Conservation (phyloP, 176 grass and related monocot species). For the Secale cereale region DNA sequence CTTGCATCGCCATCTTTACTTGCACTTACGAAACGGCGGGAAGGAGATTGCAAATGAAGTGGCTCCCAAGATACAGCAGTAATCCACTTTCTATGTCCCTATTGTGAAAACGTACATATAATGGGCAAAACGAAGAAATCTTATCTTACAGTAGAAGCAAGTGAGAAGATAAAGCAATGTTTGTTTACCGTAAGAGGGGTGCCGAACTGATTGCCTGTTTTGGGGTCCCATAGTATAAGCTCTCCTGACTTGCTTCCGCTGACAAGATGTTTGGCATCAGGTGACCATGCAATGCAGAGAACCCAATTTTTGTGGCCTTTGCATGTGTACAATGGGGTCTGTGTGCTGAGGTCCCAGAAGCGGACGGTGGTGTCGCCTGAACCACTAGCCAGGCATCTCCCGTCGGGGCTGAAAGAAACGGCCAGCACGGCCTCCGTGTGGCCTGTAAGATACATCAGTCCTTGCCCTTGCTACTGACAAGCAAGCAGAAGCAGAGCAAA, state of each 20-base stretch:
- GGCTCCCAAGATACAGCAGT: conserved; percentile 95
- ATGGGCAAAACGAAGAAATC: not conserved
- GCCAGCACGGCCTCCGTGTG: conserved; percentile 90
- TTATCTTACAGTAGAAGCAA: not conserved
- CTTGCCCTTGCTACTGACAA: too few species aligned
- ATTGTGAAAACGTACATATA: conserved; percentile 6
- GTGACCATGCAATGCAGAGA: conserved; percentile 90
- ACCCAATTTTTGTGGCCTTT: conserved; percentile 99
- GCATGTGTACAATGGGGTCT: conserved; percentile 88
- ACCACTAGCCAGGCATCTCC: conserved; percentile 76
- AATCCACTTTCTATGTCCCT: conserved; percentile 98
- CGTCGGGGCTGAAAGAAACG: conserved; percentile 91
- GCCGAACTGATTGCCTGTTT: conserved; percentile 85
- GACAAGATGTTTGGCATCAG: conserved; percentile 89
- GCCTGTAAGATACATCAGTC: conserved; percentile 32
- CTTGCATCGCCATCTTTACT: conserved; percentile 98
- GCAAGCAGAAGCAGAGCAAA: too few species aligned
- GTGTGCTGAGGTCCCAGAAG: conserved; percentile 89
- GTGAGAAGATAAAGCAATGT: not conserved
- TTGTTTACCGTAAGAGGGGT: not conserved
- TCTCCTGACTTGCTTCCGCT: conserved; percentile 96
- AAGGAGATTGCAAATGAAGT: conserved; percentile 87
- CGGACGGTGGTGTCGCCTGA: conserved; percentile 89
- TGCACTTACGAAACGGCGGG: conserved; percentile 83
- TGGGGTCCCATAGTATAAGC: conserved; percentile 86